A percentile compares a stretch with the other conserved stretches of the same genome.
Evolutionary conservation across 192 early-diverging fungal genomes (phyloP).

Genomic region (Backusella circina): DNA sequence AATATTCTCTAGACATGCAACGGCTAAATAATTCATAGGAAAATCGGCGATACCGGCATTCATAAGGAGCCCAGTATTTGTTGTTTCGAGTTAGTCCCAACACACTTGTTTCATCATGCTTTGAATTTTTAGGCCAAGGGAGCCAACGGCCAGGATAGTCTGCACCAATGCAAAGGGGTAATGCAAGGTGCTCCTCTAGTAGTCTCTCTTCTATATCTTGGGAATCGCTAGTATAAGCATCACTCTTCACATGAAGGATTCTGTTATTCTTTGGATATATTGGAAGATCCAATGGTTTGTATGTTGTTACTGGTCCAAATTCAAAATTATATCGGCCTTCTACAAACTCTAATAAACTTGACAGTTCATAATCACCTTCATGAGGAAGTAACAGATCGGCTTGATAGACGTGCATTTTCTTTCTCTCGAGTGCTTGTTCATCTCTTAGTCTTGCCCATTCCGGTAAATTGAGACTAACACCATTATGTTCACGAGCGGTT

Average conservation of each 20-base stretch:
- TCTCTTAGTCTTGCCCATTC: constrained; percentile 3
- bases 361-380: constrained; percentile 30
- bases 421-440: constrained; percentile 5
- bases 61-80: constrained; percentile 47
- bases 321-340: constrained; percentile 49
- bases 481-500: background rate
- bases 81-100: constrained; percentile 28
- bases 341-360: constrained; percentile 38
- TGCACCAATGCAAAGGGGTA: constrained; percentile 40
- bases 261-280: constrained; percentile 9
- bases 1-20: constrained; percentile 31
- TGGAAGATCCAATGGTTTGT: constrained; percentile 29
- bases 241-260: background rate
- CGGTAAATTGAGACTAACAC: background rate
- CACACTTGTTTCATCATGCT: background rate
- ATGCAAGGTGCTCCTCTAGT: constrained; percentile 29
- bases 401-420: constrained; percentile 46
- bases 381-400: constrained; percentile 41
- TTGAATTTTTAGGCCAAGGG: background rate
- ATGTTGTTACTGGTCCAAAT: constrained; percentile 24
- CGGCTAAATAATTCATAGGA: constrained; percentile 34
- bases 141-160: constrained; percentile 45
- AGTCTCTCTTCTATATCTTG: background rate
- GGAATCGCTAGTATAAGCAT: background rate
- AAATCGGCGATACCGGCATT: constrained; percentile 38